Evolutionary conservation across 2,329 filamentous ascomycete species (phyloP), one percentile per base, ranked within the genome.

Genomic region (Diplocarpon mali): DNA sequence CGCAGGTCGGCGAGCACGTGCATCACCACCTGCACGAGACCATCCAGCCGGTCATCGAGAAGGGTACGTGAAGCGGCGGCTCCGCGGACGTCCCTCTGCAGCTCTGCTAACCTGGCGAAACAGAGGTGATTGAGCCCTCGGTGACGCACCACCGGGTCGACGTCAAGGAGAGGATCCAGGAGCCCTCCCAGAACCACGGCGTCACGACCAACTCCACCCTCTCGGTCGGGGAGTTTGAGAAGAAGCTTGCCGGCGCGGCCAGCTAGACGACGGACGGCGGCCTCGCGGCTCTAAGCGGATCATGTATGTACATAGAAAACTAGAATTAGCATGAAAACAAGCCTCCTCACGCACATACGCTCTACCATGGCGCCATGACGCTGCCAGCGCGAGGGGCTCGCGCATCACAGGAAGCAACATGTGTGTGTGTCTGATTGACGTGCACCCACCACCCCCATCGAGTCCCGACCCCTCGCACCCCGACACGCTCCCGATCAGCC

Each of bases 61-160:
- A 82, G 35, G 46, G 50, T 51, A 44, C 37, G 45, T 43, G n/a
- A n/a, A n/a, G n/a, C n/a, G n/a, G n/a, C n/a, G n/a, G n/a, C n/a
- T n/a, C n/a, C n/a, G n/a, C n/a, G n/a, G n/a, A n/a, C n/a, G n/a
- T 5, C 14, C 42, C 15, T 31, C 17, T 13, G 3, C 14, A 2
- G 15, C 4, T 14, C 8, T 44, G 31, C 44, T 49, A 41, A 47
- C 40, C n/a, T 39, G 29, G 11, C 16, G 40, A 9, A 16, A 43
- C 28, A 60, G 76, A 85, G 51, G 75, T 72, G 1, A 68, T 85
- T 24, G 73, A 80, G 51, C 78, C 78, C 1, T 69, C 75, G 13
- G 71, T 85, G 2, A 69, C 83, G 0, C 82, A 86, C 66, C 84
- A 78, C 16, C 83, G 78, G 1, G 69, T 81, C 0, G 81, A 80